phyloP scores from a whole-genome alignment of 345 rosid species.

The Lumnitzera littorea region DNA sequence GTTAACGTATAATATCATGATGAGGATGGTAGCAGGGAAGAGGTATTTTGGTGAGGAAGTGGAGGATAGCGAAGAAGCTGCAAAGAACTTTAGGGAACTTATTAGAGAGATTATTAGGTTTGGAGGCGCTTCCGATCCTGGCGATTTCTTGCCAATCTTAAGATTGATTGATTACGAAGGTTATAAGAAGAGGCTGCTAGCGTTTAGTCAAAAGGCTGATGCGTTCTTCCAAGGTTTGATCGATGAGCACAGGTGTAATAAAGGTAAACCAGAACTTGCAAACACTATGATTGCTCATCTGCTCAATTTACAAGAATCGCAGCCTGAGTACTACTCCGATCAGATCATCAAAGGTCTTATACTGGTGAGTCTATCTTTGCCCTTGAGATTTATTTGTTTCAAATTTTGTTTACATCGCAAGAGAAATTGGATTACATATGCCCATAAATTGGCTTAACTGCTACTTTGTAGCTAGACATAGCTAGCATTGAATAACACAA shows the following conservation, averaged over 20 bases:
- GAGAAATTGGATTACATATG: too few relatives aligned
- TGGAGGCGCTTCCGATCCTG: constrained; percentile 1
- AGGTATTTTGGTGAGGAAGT: too few relatives aligned
- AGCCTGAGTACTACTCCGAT: constrained; percentile 44
- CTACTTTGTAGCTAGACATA: too few relatives aligned
- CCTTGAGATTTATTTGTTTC: not conserved
- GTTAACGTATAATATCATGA: too few relatives aligned
- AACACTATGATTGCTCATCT: constrained; percentile 57
- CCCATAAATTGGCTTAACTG: too few relatives aligned
- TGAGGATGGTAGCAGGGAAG: too few relatives aligned
- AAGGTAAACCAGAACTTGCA: not conserved
- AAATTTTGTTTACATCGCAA: too few relatives aligned
- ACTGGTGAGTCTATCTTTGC: constrained; percentile 4
- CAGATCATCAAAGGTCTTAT: constrained; percentile 50
- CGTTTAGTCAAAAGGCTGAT: constrained; percentile 24
- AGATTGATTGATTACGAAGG: constrained; percentile 11
- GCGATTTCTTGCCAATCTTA: constrained; percentile 14
- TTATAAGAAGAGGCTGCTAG: constrained; percentile 25
- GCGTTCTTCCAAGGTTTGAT: constrained; percentile 41
- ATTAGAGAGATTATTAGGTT: constrained; percentile 11
- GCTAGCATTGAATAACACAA: too few relatives aligned
- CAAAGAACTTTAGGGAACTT: constrained; percentile 16
- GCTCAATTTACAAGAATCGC: constrained; percentile 38
- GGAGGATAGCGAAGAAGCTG: not conserved
- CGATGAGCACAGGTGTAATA: constrained; percentile 32